A percentile compares a stretch with the other conserved stretches of the same genome.
phyloP scores from a whole-genome alignment of 495 filamentous ascomycete species.

The Neurospora terricola region DNA sequence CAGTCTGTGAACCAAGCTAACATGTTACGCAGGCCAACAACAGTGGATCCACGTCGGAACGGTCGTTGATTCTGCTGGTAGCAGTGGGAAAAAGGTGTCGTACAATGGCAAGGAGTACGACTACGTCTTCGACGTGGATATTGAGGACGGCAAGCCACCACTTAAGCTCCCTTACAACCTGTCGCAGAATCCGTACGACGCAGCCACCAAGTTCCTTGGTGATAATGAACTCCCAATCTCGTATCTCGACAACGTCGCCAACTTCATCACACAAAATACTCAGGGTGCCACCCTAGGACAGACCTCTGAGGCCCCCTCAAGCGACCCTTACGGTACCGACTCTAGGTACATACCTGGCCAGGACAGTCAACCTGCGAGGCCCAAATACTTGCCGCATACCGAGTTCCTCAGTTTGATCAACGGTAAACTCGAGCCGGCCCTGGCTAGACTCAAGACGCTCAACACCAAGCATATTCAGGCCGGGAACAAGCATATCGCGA shows the following conservation, averaged over 20 bases:
- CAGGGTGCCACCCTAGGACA: constrained; percentile 70
- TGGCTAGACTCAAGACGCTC: constrained; percentile 15
- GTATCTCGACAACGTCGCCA: constrained; percentile 87
- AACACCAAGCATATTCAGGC: constrained; percentile 30
- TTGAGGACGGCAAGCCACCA: constrained; percentile 89
- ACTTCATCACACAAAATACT: constrained; percentile 87
- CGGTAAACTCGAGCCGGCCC: constrained; percentile 27
- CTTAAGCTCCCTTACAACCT: constrained; percentile 91
- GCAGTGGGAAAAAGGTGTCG: constrained; percentile 58
- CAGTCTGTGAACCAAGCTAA: constrained; percentile 1
- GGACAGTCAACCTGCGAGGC: constrained; percentile 34
- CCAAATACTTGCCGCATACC: constrained; percentile 65
- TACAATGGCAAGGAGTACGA: constrained; percentile 88
- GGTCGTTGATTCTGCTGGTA: constrained; percentile 82
- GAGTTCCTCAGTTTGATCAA: constrained; percentile 63
- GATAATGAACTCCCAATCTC: constrained; percentile 84
- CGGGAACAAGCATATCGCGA: constrained; percentile 60
- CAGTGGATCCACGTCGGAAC: constrained; percentile 83
- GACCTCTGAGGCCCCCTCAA: constrained; percentile 29
- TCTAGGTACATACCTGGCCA: constrained; percentile 70
- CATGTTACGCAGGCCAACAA: constrained; percentile 24
- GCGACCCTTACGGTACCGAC: constrained; percentile 71
- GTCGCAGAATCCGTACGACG: constrained; percentile 86
- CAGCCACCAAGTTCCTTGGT: constrained; percentile 81
- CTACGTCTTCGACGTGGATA: constrained; percentile 96